A percentile compares a stretch with the other conserved stretches of the same genome.
These are phyloP conservation scores for Sporothrix brasiliensis DNA, from an alignment of 2,329 filamentous ascomycete genomes.

Conservation along the genomic window DNA sequence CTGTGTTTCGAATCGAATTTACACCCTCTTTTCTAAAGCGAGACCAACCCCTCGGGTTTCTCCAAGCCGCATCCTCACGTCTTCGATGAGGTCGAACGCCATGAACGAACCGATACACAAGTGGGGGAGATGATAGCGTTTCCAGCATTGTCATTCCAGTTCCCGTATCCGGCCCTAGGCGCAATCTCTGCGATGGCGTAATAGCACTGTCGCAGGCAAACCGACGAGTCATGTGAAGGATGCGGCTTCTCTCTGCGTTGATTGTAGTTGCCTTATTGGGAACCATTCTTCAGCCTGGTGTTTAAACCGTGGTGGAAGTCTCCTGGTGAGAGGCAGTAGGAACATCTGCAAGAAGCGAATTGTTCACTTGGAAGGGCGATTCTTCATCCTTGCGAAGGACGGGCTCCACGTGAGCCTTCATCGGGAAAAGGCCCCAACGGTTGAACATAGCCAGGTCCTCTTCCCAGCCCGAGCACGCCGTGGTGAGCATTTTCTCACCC, in stretches of 20 bases:
- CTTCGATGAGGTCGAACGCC: slow-evolving; percentile 19
- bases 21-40: background rate
- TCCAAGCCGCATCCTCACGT: slow-evolving; percentile 21
- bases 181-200: slow-evolving; percentile 31
- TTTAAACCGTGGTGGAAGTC: background rate
- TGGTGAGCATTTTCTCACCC: slow-evolving; percentile 90
- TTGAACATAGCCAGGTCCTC: slow-evolving; percentile 84
- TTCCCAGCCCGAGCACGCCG: slow-evolving; percentile 87
- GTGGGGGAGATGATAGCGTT: slow-evolving; percentile 28
- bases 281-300: background rate
- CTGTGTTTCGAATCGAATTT: background rate
- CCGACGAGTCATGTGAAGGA: slow-evolving; percentile 23
- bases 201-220: slow-evolving; percentile 31
- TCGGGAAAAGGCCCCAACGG: slow-evolving; percentile 78
- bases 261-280: background rate
- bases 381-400: slow-evolving; percentile 11
- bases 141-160: slow-evolving; percentile 30
- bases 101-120: slow-evolving; percentile 24
- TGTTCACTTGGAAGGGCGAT: slow-evolving; percentile 15
- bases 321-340: background rate
- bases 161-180: slow-evolving; percentile 26
- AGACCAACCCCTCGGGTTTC: slow-evolving; percentile 11
- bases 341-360: background rate
- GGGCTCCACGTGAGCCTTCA: slow-evolving; percentile 53
- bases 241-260: slow-evolving; percentile 20